Evolutionary conservation across 225 moss, liverwort and hornwort genomes (phyloP).

Genomic region (Marchantia polymorpha): DNA sequence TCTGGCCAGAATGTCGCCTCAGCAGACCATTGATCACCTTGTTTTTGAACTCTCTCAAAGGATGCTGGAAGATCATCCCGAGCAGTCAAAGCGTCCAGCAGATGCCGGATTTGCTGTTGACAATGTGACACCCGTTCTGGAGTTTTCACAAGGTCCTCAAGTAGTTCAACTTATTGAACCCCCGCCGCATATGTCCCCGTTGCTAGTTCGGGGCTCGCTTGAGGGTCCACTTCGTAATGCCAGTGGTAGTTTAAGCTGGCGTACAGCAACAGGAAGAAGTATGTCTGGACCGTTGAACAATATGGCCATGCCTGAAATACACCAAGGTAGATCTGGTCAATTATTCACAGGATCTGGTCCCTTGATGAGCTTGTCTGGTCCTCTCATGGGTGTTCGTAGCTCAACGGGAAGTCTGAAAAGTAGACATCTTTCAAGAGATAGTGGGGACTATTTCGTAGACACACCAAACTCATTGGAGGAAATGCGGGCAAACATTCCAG

Average conservation of each 20-base stretch:
- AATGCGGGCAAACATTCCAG: slow-evolving; percentile 68
- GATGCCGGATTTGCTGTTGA: slow-evolving; percentile 71
- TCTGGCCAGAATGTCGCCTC: slow-evolving; percentile 93
- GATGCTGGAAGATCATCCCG: slow-evolving; percentile 95
- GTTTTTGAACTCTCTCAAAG: slow-evolving; percentile 91
- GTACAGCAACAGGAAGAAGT: slow-evolving; percentile 91
- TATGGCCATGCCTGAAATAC: slow-evolving; percentile 88
- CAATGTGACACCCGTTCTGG: slow-evolving; percentile 56
- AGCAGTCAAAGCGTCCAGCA: slow-evolving; percentile 66
- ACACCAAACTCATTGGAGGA: slow-evolving; percentile 78
- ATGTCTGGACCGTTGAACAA: slow-evolving; percentile 93
- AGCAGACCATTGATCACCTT: slow-evolving; percentile 98
- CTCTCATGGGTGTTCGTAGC: slow-evolving; percentile 86
- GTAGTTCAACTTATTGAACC: slow-evolving; percentile 59
- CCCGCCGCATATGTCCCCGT: slow-evolving; percentile 70
- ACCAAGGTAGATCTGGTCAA: slow-evolving; percentile 93
- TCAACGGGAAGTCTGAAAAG: slow-evolving; percentile 98
- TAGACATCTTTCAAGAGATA: slow-evolving; percentile 95
- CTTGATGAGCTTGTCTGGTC: slow-evolving; percentile 87
- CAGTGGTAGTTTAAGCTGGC: slow-evolving; percentile 99
- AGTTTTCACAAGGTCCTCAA: slow-evolving; percentile 97
- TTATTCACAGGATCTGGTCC: slow-evolving; percentile 97
- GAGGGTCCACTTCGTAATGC: slow-evolving; percentile 87
- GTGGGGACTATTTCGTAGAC: slow-evolving; percentile 95
- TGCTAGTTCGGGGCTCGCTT: slow-evolving; percentile 76